Evolutionary conservation across 2,329 filamentous ascomycete species (phyloP).

Genomic region (Berkeleyomyces rouxiae): DNA sequence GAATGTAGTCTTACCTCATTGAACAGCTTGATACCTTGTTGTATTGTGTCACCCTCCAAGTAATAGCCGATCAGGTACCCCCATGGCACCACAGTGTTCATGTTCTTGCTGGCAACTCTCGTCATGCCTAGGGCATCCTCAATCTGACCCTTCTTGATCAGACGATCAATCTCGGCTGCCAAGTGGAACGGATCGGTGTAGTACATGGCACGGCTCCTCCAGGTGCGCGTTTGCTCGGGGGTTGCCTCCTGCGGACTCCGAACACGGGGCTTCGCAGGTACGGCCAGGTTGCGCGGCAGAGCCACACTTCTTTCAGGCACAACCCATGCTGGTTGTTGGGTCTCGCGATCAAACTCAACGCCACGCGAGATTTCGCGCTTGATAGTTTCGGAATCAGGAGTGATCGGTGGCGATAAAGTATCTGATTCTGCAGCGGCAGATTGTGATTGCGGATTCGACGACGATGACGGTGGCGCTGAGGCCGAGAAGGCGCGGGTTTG

Average conservation of each 20-base stretch:
- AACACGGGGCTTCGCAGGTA: slow-evolving; percentile 2
- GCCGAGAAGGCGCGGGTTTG: slow-evolving; percentile 1
- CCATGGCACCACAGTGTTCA: slow-evolving; percentile 62
- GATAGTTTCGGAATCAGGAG: slow-evolving; percentile 5
- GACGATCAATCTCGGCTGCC: slow-evolving; percentile 45
- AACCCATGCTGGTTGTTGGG: slow-evolving; percentile 12
- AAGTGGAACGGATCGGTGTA: slow-evolving; percentile 58
- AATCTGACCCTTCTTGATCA: slow-evolving; percentile 41
- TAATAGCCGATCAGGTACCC: slow-evolving; percentile 67
- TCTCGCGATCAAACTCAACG: slow-evolving; percentile 11
- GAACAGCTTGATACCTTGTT: slow-evolving; percentile 59
- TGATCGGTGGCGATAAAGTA: neutral
- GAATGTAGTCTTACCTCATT: slow-evolving; percentile 49
- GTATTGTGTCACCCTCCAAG: slow-evolving; percentile 42
- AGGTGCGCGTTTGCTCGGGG: slow-evolving; percentile 1
- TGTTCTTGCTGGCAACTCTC: slow-evolving; percentile 47
- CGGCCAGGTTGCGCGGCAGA: neutral
- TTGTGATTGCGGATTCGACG: neutral
- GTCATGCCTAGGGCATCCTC: slow-evolving; percentile 53
- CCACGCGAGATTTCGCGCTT: slow-evolving; percentile 10
- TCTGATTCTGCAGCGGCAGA: neutral
- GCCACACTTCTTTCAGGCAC: slow-evolving; percentile 4
- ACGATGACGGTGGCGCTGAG: neutral
- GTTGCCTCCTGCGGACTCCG: slow-evolving; percentile 4
- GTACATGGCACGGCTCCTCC: slow-evolving; percentile 20